Evolutionary conservation across 2,329 filamentous ascomycete species (phyloP).

Genomic region (Elsinoe arachidis): DNA sequence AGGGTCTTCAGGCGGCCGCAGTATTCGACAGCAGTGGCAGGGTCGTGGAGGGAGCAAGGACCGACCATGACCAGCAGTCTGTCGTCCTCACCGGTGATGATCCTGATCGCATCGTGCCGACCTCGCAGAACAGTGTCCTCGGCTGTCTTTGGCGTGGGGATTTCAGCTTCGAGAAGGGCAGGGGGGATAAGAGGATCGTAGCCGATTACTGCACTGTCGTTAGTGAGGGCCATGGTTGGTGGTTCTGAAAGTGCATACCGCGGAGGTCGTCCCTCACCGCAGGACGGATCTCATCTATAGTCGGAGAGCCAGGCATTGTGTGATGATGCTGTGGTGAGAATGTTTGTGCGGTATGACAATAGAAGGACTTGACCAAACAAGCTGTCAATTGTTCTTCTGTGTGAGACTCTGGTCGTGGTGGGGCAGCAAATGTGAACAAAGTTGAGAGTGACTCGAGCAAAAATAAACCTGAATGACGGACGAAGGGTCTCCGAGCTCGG

Average conservation of each 20-base stretch:
- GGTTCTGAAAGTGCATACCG: slow-evolving; percentile 32
- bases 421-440: background rate
- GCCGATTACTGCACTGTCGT: slow-evolving; percentile 59
- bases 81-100: slow-evolving; percentile 72
- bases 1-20: slow-evolving; percentile 67
- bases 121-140: slow-evolving; percentile 63
- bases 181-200: slow-evolving; percentile 92
- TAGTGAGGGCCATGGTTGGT: background rate
- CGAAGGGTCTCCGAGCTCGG: background rate
- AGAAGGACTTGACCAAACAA: background rate
- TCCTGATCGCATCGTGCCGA: slow-evolving; percentile 59
- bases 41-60: slow-evolving; percentile 96
- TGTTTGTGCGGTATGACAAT: background rate
- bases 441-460: background rate
- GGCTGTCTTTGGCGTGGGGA: slow-evolving; percentile 56
- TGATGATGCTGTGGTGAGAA: background rate
- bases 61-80: slow-evolving; percentile 90
- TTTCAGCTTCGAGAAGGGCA: slow-evolving; percentile 75
- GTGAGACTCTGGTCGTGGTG: background rate
- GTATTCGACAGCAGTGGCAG: slow-evolving; percentile 79
- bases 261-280: slow-evolving; percentile 44
- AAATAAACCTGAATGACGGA: background rate
- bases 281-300: slow-evolving; percentile 23
- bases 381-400: background rate
- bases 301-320: slow-evolving; percentile 23